Evolutionary conservation across 2,329 filamentous ascomycete genomes (phyloP), one percentile per base, ranked within the genome.

Genomic region (Chalaropsis thielavioides): DNA sequence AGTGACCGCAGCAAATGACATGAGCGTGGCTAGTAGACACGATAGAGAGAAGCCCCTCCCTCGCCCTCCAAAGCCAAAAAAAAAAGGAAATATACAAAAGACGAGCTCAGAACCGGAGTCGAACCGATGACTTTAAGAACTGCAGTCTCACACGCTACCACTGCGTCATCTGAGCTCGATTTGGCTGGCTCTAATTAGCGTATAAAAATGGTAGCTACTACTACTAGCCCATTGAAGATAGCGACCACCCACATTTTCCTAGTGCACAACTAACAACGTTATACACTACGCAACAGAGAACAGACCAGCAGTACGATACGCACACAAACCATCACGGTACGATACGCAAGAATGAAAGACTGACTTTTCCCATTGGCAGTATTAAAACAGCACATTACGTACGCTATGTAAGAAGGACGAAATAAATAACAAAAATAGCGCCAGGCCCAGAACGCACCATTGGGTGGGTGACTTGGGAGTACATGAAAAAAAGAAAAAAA

Each of bases 81-180:
- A n/a, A 38, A 38, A 49, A 22, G 13, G n/a, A 49, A 49, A 4
- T 4, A 1, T 5, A n/a, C 2, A 66, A 61, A 64, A 56, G 61
- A 7, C 24, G 44, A 66, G 64, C 61, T 63, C 61, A 66, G 64
- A 66, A 63, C 61, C 61, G 64, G 64, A 66, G 64, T 66, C 64
- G 64, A 66, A 63, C 64, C 64, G 60, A 63, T 66, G 64, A 65
- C 64, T 65, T 65, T 61, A 65, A 65, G 64, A 65, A 65, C 64
- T 65, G 64, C 64, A 62, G 58, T 65, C 64, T 65, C 64, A 61
- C 64, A 64, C 63, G 63, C 63, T 64, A 64, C 63, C 63, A 64
- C 63, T 64, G 63, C 63, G 63, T 64, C 63, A 65, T 44, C 64
- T 65, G 64, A 66, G 64, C 64, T 46, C 13, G 3, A 13, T 2